Base-by-base conservation (phyloP, 2,329 filamentous ascomycete genomes). In the Immersiporthe knoxdaviesiana region DNA sequence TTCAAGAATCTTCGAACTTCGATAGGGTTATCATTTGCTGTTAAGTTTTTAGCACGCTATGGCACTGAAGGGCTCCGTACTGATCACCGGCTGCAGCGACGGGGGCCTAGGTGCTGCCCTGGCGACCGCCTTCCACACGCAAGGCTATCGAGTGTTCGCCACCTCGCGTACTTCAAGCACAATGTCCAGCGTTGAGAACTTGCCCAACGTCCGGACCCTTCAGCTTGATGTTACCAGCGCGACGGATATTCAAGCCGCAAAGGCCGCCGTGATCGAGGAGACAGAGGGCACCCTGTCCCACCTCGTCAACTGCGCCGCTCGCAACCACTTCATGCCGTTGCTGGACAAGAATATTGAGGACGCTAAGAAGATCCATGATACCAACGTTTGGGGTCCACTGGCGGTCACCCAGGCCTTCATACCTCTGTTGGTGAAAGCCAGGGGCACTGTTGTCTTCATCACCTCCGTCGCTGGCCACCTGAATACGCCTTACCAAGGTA, bases 21-120 rank as follows among this genome's bases (percentile, higher is more conserved):
- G 44, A n/a, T 8, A 50, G 21, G 8, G 7, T 50, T 7, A 50
- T 50, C 30, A 39, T 16, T 11, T 30, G 30, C 24, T 56, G n/a
- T 27, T 8, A 56, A 50, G 21, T 50, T 50, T 50, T 24, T 5
- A 5, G 52, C 52, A 56, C 52, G 27, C 52, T 16, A 56, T 56
- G 24, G n/a, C 52, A 16, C 2, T 14, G 24, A 27, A 56, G n/a
- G 27, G 44, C n/a, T 50, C 52, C 8, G 52, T 56, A 24, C 73
- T 81, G 14, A 78, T 81, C 39, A 82, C 80, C 14, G 79, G 80
- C 32, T 80, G 77, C 63, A 79, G 76, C 68, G 73, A 77, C 35
- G 80, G 79, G 5, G 79, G 81, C 37, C 78, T 82, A 35, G 81
- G 81, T n/a, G 76, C 80, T 64, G 78, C 79, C 37, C 76, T 84